Conservation (phyloP, 1,284 basidiomycete genomes). For the Tremellales sp. region DNA sequence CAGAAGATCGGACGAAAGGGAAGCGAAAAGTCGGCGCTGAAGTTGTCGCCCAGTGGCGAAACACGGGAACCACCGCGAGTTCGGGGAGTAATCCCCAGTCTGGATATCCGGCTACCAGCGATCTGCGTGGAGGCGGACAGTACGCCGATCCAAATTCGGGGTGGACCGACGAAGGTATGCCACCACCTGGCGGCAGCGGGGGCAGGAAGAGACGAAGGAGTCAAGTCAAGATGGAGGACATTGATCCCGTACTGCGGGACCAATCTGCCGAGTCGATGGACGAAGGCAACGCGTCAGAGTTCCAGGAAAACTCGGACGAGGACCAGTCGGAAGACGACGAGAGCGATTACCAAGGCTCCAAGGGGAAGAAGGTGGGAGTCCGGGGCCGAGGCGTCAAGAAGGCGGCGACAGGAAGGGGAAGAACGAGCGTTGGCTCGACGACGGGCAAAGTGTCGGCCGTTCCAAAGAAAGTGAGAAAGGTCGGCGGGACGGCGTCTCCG, state of each 20-base stretch:
- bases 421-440: not conserved
- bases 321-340: constrained; percentile 25
- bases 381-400: not conserved
- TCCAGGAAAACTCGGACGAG: constrained; percentile 11
- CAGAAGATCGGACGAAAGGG: constrained; percentile 24
- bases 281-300: not conserved
- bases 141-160: not conserved
- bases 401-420: constrained; percentile 3
- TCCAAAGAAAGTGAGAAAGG: constrained; percentile 21
- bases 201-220: constrained; percentile 34
- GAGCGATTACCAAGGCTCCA: constrained; percentile 2
- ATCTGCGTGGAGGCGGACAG: not conserved
- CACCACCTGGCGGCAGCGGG: not conserved
- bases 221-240: constrained; percentile 25
- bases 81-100: constrained; percentile 10
- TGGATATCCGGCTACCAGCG: not conserved
- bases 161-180: not conserved
- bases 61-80: constrained; percentile 34
- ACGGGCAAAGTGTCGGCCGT: constrained; percentile 4
- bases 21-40: constrained; percentile 44
- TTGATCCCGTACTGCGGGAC: constrained; percentile 15
- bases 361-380: constrained; percentile 1
- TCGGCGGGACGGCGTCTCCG: constrained; percentile 12
- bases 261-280: constrained; percentile 4
- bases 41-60: constrained; percentile 45